Evolutionary conservation across 768 basidiomycete genomes (phyloP).

Genomic region (Boletus rubropictus): DNA sequence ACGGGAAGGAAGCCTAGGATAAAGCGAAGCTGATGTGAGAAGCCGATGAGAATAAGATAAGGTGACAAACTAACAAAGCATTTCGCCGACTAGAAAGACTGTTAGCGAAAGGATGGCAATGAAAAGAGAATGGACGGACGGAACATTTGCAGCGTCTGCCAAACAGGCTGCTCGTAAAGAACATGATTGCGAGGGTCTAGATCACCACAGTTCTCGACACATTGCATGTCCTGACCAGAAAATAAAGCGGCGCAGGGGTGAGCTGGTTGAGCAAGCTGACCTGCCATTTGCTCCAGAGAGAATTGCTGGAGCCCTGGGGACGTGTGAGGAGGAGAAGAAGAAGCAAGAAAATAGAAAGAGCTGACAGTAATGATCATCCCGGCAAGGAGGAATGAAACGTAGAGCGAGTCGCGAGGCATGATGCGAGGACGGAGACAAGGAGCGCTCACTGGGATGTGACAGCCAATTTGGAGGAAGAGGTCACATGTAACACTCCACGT

Average conservation of each 20-base stretch:
- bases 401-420: constrained; percentile 61
- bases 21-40: constrained; percentile 16
- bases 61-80: constrained; percentile 65
- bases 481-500: constrained; percentile 23
- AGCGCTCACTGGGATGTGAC: too few relatives aligned
- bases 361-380: constrained; percentile 89
- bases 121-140: constrained; percentile 43
- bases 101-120: constrained; percentile 26
- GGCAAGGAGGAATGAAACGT: constrained; percentile 72
- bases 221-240: constrained; percentile 82
- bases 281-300: constrained; percentile 82
- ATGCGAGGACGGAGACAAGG: constrained; percentile 3
- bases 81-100: constrained; percentile 74
- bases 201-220: constrained; percentile 85
- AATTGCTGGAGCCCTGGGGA: constrained; percentile 69
- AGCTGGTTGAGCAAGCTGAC: constrained; percentile 28
- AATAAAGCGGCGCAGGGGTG: neutral
- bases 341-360: neutral
- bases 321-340: neutral
- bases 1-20: constrained; percentile 77
- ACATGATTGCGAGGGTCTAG: constrained; percentile 56
- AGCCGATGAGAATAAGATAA: constrained; percentile 6
- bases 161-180: constrained; percentile 91
- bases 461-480: neutral
- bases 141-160: constrained; percentile 91